A percentile compares a stretch with the other conserved stretches of the same genome.
Conservation (phyloP, 2,329 filamentous ascomycete species). For the Ascochyta lentis region DNA sequence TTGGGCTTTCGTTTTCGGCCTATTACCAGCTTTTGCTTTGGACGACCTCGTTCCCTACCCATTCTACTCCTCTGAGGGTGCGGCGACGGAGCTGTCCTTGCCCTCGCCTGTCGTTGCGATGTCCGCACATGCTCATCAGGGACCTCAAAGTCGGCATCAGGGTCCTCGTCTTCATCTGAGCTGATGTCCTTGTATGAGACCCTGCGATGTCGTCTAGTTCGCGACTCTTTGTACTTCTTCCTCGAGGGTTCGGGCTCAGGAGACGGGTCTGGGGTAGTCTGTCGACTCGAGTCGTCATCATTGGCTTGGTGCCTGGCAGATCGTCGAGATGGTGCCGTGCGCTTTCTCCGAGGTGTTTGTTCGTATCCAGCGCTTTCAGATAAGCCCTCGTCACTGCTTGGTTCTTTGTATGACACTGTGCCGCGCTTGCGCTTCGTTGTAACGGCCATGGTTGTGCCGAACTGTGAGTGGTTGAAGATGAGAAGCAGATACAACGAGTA, state of each 20-base stretch:
- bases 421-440: conserved; percentile 46
- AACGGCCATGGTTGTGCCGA: conserved; percentile 30
- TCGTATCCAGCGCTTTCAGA: conserved; percentile 29
- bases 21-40: conserved; percentile 25
- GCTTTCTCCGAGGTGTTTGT: conserved; percentile 19
- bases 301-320: conserved; percentile 30
- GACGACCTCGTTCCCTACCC: conserved; percentile 1
- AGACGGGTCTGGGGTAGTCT: conserved; percentile 9
- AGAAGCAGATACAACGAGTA: neutral
- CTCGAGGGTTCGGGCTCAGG: conserved; percentile 5
- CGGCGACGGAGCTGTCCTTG: conserved; percentile 14
- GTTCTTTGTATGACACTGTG: conserved; percentile 47
- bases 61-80: conserved; percentile 18
- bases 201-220: conserved; percentile 23
- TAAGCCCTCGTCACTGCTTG: conserved; percentile 43
- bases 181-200: conserved; percentile 45
- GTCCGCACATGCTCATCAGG: conserved; percentile 21
- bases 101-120: conserved; percentile 16
- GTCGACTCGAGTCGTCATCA: conserved; percentile 23
- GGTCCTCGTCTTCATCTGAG: conserved; percentile 38
- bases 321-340: conserved; percentile 30
- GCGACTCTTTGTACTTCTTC: conserved; percentile 8
- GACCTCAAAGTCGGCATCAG: conserved; percentile 37
- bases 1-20: conserved; percentile 41
- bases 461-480: neutral